These are phyloP conservation scores for Leucaena leucocephala DNA, from an alignment of 306 rosid genomes.

Conservation along the genomic window DNA sequence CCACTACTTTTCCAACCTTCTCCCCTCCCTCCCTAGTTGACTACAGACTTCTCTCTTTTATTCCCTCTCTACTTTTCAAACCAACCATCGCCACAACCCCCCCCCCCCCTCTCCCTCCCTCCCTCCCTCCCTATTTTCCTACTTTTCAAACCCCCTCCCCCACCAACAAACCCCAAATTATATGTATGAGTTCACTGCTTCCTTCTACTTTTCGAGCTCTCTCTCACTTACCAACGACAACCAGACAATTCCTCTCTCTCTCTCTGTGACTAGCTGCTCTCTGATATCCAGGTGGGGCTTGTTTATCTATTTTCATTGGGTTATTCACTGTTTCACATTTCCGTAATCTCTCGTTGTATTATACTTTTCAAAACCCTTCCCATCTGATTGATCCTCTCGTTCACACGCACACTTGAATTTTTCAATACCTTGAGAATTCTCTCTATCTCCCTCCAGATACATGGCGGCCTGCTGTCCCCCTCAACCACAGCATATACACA, in stretches of 20 bases:
- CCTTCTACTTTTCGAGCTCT: constrained; percentile 58
- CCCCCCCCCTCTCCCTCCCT: neutral
- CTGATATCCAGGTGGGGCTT: constrained; percentile 40
- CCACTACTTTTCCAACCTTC: constrained; percentile 68
- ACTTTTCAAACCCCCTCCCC: constrained; percentile 24
- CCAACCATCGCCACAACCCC: too few species aligned
- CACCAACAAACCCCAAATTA: neutral
- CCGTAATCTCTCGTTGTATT: neutral
- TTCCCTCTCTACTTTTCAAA: constrained; percentile 36
- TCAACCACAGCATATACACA: neutral
- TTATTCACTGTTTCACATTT: neutral
- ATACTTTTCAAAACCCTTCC: constrained; percentile 58
- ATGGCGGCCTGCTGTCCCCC: neutral
- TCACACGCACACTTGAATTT: constrained; percentile 21
- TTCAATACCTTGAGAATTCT: constrained; percentile 12
- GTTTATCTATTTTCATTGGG: neutral
- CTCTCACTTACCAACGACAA: neutral
- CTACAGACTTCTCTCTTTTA: constrained; percentile 27
- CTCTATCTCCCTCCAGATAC: neutral
- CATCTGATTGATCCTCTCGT: constrained; percentile 16
- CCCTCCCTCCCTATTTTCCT: neutral
- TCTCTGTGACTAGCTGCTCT: neutral
- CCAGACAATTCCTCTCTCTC: constrained; percentile 29
- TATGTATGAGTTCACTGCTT: constrained; percentile 1
- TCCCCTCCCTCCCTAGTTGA: neutral